These are phyloP conservation scores for Zarea fungicola DNA, from an alignment of 2,329 filamentous ascomycete genomes.

Conservation along the genomic window DNA sequence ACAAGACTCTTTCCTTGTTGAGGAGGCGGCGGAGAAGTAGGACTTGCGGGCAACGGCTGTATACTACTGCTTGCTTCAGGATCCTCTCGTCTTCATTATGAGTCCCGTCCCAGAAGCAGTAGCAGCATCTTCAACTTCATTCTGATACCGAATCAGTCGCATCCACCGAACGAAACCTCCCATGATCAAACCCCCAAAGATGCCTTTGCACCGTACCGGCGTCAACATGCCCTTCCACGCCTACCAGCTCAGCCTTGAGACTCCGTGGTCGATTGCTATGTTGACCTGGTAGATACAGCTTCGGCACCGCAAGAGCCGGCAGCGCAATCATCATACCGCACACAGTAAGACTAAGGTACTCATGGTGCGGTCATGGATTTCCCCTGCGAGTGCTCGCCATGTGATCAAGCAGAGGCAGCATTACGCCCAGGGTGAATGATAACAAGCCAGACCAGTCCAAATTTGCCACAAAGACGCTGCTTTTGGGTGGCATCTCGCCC, in stretches of 20 bases:
- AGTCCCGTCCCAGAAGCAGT: too few relatives aligned
- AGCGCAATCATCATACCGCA: background rate
- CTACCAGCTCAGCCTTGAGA: constrained; percentile 12
- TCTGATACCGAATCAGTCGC: background rate
- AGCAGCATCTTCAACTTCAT: too few relatives aligned
- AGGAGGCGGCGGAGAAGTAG: too few relatives aligned
- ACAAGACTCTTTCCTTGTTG: too few relatives aligned
- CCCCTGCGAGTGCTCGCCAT: background rate
- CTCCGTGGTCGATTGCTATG: too few relatives aligned
- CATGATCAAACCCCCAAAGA: constrained; percentile 15
- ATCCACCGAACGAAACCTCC: background rate
- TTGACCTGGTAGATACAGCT: background rate
- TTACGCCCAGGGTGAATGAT: background rate
- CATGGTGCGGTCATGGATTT: too few relatives aligned
- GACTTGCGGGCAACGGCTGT: too few relatives aligned
- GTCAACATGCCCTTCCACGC: constrained; percentile 15
- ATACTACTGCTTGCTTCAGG: background rate
- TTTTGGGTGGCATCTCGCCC: background rate
- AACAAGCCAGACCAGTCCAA: background rate
- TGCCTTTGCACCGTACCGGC: constrained; percentile 13
- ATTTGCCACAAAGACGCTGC: background rate
- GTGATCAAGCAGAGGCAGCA: background rate
- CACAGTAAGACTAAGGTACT: background rate
- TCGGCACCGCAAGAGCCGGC: background rate
- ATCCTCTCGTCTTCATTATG: background rate